Evolutionary conservation across 176 grass and related monocot genomes (phyloP), one percentile per base, ranked within the genome.

Genomic region (Carex myosuroides): DNA sequence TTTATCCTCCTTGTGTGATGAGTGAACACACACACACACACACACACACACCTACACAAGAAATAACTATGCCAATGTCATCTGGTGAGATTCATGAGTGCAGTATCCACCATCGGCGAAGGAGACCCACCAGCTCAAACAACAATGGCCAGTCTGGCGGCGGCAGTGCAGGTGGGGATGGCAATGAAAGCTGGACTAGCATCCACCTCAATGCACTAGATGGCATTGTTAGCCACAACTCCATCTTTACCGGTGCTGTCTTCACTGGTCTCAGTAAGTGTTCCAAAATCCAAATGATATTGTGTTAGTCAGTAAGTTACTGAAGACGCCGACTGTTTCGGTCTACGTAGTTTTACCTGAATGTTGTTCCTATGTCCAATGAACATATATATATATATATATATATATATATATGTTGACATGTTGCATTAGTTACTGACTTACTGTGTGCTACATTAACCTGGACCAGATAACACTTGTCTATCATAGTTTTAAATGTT

Each of bases 201-300:
- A 50, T 83, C 21, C 80, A 83, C 58, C 57, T 70, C 60, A 86
- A 64, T 4, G 85, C 85, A 10, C 75, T 86, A 10, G 85, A 86
- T 12, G 62, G 11, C 76, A 86, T 86, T 74, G 66, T 86, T 76
- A 44, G 22, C 29, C 46, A 80, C 2, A 86, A 86, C 61, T 86
- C 85, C 29, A 76, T 86, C 59, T 70, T 86, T 14, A 86, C 85
- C 17, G 33, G 60, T 18, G 85, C 76, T 8, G 76, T 81, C 76
- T 86, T 86, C 33, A 79, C 76, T 22, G 76, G 72, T 17, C 20
- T 86, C 62, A 64, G 79, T 81, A 64, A 76, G 72, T 64, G 33
- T 37, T 62, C 17, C 9, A 8, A 30, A 79, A 20, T 62, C 17
- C 9, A 8, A 30, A 79, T 79, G 6, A 3, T 79, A 29, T 13